A percentile compares a stretch with the other conserved stretches of the same genome.
phyloP scores from a whole-genome alignment of 257 asterid genomes.

The Coffea eugenioides region DNA sequence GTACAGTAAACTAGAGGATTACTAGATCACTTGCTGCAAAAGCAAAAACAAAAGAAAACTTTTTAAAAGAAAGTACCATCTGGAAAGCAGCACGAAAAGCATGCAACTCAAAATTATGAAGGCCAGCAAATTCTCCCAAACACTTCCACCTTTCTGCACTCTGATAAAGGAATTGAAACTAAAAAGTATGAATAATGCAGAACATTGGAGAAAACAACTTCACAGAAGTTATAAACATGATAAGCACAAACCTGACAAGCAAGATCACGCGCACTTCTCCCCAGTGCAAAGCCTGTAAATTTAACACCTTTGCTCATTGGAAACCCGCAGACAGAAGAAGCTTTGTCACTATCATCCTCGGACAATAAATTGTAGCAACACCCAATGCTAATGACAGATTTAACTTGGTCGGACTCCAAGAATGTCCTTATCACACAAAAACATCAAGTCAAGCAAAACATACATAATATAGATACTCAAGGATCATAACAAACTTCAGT shows the following conservation, averaged over 20 bases:
- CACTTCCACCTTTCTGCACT: slow-evolving; percentile 88
- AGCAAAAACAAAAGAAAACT: not conserved
- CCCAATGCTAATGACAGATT: slow-evolving; percentile 82
- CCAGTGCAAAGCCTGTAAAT: slow-evolving; percentile 48
- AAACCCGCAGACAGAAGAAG: slow-evolving; percentile 57
- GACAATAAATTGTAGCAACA: slow-evolving; percentile 91
- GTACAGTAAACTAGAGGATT: not conserved
- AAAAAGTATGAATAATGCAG: slow-evolving; percentile 1
- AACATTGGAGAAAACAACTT: slow-evolving; percentile 4
- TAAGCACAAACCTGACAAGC: slow-evolving; percentile 77
- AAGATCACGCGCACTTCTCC: slow-evolving; percentile 78
- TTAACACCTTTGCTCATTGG: slow-evolving; percentile 78
- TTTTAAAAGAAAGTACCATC: slow-evolving; percentile 44
- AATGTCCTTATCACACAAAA: slow-evolving; percentile 55
- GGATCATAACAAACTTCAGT: not conserved
- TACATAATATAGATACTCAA: not conserved
- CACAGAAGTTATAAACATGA: not conserved
- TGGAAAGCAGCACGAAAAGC: slow-evolving; percentile 91
- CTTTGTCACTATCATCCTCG: slow-evolving; percentile 43
- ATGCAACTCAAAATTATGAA: slow-evolving; percentile 84
- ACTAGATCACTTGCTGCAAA: not conserved
- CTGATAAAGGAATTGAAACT: slow-evolving; percentile 34
- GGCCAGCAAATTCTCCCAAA: slow-evolving; percentile 63
- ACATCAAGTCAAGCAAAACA: slow-evolving; percentile 1
- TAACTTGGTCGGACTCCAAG: slow-evolving; percentile 64